Base-by-base conservation (phyloP, 805 yeast genomes). In the Kuraishia borneana region DNA sequence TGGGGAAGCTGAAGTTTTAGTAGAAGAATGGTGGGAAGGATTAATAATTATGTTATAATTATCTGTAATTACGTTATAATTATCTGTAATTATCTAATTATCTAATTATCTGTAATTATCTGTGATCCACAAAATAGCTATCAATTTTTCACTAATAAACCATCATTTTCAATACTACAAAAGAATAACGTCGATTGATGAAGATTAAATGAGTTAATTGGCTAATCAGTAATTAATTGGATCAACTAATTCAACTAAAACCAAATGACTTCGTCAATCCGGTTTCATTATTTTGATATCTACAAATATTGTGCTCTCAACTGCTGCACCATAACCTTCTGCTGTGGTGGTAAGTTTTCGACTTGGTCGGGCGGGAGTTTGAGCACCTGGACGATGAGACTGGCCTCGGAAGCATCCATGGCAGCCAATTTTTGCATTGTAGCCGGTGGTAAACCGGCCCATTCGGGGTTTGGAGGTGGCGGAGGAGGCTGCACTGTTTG, bases 341-440 rank as follows among this genome's bases (percentile, higher is more conserved):
- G 69, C 32, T 69, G 73, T 9, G 62, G 62, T 2, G 76, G 76
- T 36, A 72, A 55, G 9, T 58, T 52, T 26, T 60, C 57, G 30
- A 72, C 60, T 43, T 72, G 77, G 25, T 67, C 70, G 4, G 62
- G 62, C 0, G 73, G 60, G 41, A 72, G 53, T 31, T 65, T 56
- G 39, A 72, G 56, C 9, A 72, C 74, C 49, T 71, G 77, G 14
- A 68, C 71, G 29, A 72, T 62, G 43, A 70, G 55, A 36, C 63
- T 61, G 19, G 81, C 80, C 51, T 78, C 82, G 31, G 70, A 68
- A 23, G 65, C 68, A 7, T 76, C 68, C 40, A 79, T 53, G 19
- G 58, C 55, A 16, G 65, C 52, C 27, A 78, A 56, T 50, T 73
- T 77, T 16, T 58, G 56, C 38, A 64, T 66, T 3, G 79, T 64